Evolutionary conservation across 192 early-diverging fungal genomes (phyloP), one percentile per base, ranked within the genome.

Genomic region (Umbelopsis sp.): DNA sequence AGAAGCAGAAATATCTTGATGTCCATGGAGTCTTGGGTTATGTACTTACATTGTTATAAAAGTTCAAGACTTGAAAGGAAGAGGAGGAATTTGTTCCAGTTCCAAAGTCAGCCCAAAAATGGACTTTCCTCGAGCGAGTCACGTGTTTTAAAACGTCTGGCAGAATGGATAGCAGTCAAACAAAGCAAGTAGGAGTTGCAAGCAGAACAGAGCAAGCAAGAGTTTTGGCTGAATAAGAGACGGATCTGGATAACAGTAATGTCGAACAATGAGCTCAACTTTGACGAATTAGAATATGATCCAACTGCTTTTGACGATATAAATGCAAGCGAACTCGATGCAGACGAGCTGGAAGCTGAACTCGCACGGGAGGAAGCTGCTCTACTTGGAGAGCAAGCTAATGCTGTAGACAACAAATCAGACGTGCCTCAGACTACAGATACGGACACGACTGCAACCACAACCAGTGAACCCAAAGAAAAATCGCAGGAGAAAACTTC

Each of bases 11-110:
- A 25, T 5, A 24, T 5, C 21, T 53, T 53, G 5, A 21, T 24
- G 51, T 53, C 51, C 51, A 2, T 25, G 0, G 51, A 25, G 22
- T 25, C 21, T 25, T 25, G 51, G 21, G 31, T 20, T 32, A 16
- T 32, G 26, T 32, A 59, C 54, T 59, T 20, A 59, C 54, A 59
- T 59, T 59, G 54, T 59, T 59, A 32, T 47, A 59, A 56, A 59
- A 59, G 31, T 29, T 34, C 25, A 59, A 32, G 26, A 32, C 54
- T 59, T 59, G 54, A 59, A 59, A 32, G 31, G 31, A 59, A 59
- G 54, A 59, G 54, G 54, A 32, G 54, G 54, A 38, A 38, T 38
- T 38, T 32, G 24, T 59, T 3, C 26, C 29, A 7, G 21, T 59
- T 29, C 54, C 25, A 59, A 59, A 17, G 24, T 59, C 54, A 32